These are phyloP conservation scores for Phytophthora syringae DNA, from an alignment of 352 stramenopile genomes.

Conservation along the genomic window DNA sequence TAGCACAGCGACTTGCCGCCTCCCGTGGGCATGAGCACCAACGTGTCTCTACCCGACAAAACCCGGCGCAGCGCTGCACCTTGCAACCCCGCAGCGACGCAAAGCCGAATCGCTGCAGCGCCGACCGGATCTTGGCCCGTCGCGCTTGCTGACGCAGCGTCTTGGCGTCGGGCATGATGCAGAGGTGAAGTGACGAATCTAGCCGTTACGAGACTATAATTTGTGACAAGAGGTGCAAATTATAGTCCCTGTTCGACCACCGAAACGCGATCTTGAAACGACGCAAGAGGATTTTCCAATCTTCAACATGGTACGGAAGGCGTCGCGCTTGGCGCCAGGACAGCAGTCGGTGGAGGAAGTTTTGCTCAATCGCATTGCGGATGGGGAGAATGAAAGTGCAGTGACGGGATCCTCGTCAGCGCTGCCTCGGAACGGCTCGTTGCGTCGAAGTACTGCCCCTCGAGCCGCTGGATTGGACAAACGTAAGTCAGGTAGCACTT, in stretches of 20 bases:
- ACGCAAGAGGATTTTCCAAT: constrained; percentile 2
- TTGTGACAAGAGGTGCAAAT: no score
- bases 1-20: constrained; percentile 98
- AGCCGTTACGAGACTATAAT: background rate
- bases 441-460: background rate
- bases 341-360: constrained; percentile 76
- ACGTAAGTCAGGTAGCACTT: constrained; percentile 5
- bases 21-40: constrained; percentile 97
- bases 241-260: background rate
- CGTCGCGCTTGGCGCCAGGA: constrained; percentile 55
- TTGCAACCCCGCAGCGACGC: constrained; percentile 49
- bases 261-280: constrained; percentile 22
- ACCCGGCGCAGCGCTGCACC: constrained; percentile 51
- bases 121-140: constrained; percentile 51
- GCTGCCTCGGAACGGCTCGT: background rate
- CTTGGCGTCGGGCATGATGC: constrained; percentile 19
- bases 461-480: background rate
- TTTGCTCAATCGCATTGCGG: constrained; percentile 56
- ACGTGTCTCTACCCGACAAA: constrained; percentile 48
- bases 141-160: constrained; percentile 49
- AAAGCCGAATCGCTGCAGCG: constrained; percentile 58
- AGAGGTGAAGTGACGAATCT: constrained; percentile 21
- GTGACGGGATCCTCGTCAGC: constrained; percentile 6
- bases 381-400: constrained; percentile 8
- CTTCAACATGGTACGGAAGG: constrained; percentile 66